phyloP scores from a whole-genome alignment of 2,329 filamentous ascomycete species.

The Calonectria pteridis region DNA sequence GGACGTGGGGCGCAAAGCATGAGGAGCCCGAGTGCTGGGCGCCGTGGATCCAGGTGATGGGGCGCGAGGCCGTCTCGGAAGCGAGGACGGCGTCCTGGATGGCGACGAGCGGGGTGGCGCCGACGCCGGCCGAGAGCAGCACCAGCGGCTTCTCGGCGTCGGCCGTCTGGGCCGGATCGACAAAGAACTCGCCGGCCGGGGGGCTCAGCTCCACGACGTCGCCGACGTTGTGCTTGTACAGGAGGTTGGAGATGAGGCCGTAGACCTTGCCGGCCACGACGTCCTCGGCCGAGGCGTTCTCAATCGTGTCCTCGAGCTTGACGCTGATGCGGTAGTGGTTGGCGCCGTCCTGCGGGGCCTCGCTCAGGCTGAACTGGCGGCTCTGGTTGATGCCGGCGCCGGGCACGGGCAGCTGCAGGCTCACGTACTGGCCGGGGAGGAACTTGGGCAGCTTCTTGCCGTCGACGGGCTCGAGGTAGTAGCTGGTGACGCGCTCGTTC shows the following conservation, averaged over 20 bases:
- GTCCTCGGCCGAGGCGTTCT: constrained; percentile 47
- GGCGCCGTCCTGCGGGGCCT: constrained; percentile 61
- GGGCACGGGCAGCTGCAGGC: constrained; percentile 72
- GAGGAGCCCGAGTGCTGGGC: constrained; percentile 63
- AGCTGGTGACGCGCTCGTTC: constrained; percentile 71
- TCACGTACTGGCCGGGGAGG: constrained; percentile 80
- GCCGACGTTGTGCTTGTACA: constrained; percentile 64
- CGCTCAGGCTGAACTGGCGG: constrained; percentile 81
- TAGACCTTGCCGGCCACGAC: constrained; percentile 50
- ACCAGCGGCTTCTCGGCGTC: constrained; percentile 68
- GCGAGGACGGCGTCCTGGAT: constrained; percentile 70
- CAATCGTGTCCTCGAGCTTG: constrained; percentile 69
- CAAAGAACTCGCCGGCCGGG: constrained; percentile 72
- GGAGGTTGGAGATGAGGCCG: constrained; percentile 65
- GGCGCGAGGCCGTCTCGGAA: constrained; percentile 51
- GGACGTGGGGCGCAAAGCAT: constrained; percentile 69
- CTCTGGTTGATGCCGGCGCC: constrained; percentile 72
- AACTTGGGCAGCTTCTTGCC: constrained; percentile 68
- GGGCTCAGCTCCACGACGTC: constrained; percentile 67
- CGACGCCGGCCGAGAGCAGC: constrained; percentile 76
- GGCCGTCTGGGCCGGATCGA: constrained; percentile 59
- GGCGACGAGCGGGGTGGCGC: constrained; percentile 74
- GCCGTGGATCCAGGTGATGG: constrained; percentile 74
- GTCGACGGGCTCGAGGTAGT: constrained; percentile 76
- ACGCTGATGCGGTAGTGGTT: constrained; percentile 80